Evolutionary conservation across 805 yeast genomes (phyloP).

Genomic region (Pichia nanzhaoensis): DNA sequence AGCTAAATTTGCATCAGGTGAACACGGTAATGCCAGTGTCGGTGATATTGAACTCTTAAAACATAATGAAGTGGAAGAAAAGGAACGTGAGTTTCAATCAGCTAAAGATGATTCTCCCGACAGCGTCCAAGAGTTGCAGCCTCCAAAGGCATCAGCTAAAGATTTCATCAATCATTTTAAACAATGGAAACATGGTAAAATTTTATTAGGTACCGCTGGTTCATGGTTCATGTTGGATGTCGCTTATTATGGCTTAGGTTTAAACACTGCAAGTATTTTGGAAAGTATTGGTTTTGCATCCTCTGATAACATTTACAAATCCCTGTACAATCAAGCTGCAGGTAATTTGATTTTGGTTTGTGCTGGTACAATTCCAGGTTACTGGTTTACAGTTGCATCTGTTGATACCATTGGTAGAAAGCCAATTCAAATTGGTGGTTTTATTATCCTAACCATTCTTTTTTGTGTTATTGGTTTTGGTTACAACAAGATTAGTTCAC

Average conservation of each 20-base stretch:
- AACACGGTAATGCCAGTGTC: constrained; percentile 40
- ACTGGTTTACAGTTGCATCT: constrained; percentile 80
- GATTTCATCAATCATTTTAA: constrained; percentile 70
- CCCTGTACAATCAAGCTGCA: constrained; percentile 72
- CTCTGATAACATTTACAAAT: constrained; percentile 58
- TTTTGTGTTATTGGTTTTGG: constrained; percentile 81
- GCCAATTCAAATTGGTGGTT: constrained; percentile 73
- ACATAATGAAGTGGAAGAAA: constrained; percentile 15
- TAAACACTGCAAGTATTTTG: constrained; percentile 75
- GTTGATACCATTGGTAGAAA: constrained; percentile 80
- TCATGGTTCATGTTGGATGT: constrained; percentile 89
- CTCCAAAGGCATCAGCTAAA: constrained; percentile 19
- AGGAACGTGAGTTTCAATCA: too few relatives aligned
- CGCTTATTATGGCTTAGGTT: constrained; percentile 84
- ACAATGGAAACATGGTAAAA: constrained; percentile 83
- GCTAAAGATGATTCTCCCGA: constrained; percentile 20
- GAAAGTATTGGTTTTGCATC: constrained; percentile 81
- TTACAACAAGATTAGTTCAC: constrained; percentile 58
- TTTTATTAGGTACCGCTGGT: constrained; percentile 82
- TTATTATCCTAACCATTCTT: constrained; percentile 59
- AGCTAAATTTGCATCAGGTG: constrained; percentile 43
- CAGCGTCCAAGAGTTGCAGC: constrained; percentile 28
- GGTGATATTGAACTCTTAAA: constrained; percentile 38
- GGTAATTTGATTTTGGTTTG: constrained; percentile 90
- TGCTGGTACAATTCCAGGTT: constrained; percentile 95